A percentile compares a stretch with the other conserved stretches of the same genome.
phyloP scores from a whole-genome alignment of 768 basidiomycete genomes.

The Amanita molliuscula region DNA sequence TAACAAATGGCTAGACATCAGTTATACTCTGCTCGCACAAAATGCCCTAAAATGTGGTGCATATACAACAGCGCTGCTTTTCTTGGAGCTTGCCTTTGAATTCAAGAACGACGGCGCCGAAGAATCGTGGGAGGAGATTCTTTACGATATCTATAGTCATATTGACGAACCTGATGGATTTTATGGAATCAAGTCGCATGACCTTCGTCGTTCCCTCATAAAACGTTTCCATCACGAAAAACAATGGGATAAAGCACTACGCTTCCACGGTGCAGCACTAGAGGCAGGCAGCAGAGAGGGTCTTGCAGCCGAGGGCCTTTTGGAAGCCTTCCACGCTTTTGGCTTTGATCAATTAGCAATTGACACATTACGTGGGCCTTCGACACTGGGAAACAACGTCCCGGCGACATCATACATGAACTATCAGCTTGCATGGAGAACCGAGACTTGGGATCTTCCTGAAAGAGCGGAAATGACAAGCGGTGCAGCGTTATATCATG shows the following conservation, averaged over 20 bases:
- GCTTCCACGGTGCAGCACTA: conserved; percentile 77
- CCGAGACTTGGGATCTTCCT: conserved; percentile 92
- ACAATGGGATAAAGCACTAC: conserved; percentile 87
- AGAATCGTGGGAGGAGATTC: conserved; percentile 45
- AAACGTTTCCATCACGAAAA: conserved; percentile 87
- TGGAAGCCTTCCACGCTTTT: conserved; percentile 77
- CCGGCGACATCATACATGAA: conserved; percentile 36
- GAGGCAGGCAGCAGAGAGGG: conserved; percentile 44
- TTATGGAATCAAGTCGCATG: conserved; percentile 78
- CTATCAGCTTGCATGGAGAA: conserved; percentile 88
- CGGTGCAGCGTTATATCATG: conserved; percentile 60
- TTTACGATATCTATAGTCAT: conserved; percentile 89
- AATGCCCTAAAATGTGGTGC: conserved; percentile 72
- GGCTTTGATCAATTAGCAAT: conserved; percentile 89
- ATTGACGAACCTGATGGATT: conserved; percentile 99
- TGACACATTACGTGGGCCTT: conserved; percentile 40
- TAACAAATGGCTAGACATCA: conserved; percentile 75
- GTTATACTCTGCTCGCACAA: conserved; percentile 59
- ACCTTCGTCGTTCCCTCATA: conserved; percentile 73
- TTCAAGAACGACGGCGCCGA: conserved; percentile 19
- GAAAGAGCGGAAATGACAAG: conserved; percentile 37
- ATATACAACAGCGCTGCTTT: conserved; percentile 84
- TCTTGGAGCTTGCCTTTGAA: conserved; percentile 72
- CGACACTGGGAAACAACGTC: conserved; percentile 17
- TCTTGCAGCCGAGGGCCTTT: conserved; percentile 49